These are phyloP conservation scores for Candida dajiaensis DNA, from an alignment of 805 yeast species.

Conservation along the genomic window DNA sequence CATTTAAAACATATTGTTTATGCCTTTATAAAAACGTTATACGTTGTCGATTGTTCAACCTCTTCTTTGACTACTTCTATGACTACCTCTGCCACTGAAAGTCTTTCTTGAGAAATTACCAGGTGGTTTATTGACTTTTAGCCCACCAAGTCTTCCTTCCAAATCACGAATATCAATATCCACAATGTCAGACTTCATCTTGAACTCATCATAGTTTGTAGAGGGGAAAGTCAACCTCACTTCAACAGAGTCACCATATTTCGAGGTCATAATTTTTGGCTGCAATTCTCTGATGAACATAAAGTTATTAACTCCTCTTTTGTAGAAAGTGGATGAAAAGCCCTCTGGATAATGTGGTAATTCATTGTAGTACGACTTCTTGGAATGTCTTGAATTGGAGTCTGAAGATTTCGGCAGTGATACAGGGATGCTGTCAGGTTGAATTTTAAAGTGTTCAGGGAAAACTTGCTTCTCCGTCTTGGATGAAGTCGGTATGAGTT, in stretches of 20 bases:
- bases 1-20: too few species aligned
- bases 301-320: constrained; percentile 41
- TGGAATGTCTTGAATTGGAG: constrained; percentile 1
- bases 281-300: constrained; percentile 47
- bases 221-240: constrained; percentile 36
- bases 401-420: constrained; percentile 3
- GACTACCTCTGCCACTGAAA: not conserved
- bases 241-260: constrained; percentile 33
- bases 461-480: constrained; percentile 1
- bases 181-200: constrained; percentile 35
- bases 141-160: constrained; percentile 31
- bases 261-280: constrained; percentile 37
- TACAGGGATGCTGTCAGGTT: constrained; percentile 1
- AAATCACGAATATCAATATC: constrained; percentile 37
- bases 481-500: constrained; percentile 3
- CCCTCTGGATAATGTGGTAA: constrained; percentile 38
- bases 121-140: constrained; percentile 14
- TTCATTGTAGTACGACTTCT: constrained; percentile 10
- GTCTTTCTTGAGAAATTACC: not conserved
- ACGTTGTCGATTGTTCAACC: too few species aligned
- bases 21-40: too few species aligned
- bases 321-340: constrained; percentile 43
- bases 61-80: not conserved
- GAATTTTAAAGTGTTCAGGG: not conserved
- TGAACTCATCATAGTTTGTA: constrained; percentile 18